Conservation (phyloP, 306 rosid genomes). For the Coriaria nepalensis region DNA sequence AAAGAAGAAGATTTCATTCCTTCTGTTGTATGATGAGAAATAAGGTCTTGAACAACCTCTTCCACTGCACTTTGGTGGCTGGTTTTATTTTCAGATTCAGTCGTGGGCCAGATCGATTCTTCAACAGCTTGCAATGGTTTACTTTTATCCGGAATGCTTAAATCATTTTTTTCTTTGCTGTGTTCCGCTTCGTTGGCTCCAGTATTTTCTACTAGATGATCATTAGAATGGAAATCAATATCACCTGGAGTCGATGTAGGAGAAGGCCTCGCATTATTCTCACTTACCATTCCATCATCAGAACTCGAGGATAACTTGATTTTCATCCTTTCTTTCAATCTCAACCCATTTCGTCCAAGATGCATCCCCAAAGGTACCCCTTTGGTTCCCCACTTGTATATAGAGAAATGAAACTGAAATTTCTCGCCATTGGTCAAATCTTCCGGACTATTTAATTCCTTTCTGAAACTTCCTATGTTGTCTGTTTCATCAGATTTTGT, state of each 20-base stretch:
- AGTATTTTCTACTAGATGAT: not conserved
- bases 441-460: slow-evolving; percentile 21
- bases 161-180: slow-evolving; percentile 19
- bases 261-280: slow-evolving; percentile 16
- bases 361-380: slow-evolving; percentile 57
- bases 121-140: slow-evolving; percentile 15
- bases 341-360: slow-evolving; percentile 35
- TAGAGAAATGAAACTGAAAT: slow-evolving; percentile 86
- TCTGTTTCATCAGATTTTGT: slow-evolving; percentile 22
- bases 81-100: slow-evolving; percentile 19
- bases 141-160: slow-evolving; percentile 14
- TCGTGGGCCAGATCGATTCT: slow-evolving; percentile 16
- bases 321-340: slow-evolving; percentile 27
- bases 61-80: slow-evolving; percentile 14
- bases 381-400: slow-evolving; percentile 91
- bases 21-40: slow-evolving; percentile 9
- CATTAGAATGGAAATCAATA: slow-evolving; percentile 12
- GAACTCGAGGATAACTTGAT: slow-evolving; percentile 30
- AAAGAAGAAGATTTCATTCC: slow-evolving; percentile 22
- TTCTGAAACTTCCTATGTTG: slow-evolving; percentile 23
- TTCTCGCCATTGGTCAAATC: slow-evolving; percentile 24
- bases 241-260: slow-evolving; percentile 11
- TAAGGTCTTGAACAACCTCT: slow-evolving; percentile 13
- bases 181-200: slow-evolving; percentile 13
- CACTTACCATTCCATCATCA: slow-evolving; percentile 18